A percentile compares a stretch with the other conserved stretches of the same genome.
Conservation (phyloP, 2,329 filamentous ascomycete genomes). For the Ophiostoma sp. region DNA sequence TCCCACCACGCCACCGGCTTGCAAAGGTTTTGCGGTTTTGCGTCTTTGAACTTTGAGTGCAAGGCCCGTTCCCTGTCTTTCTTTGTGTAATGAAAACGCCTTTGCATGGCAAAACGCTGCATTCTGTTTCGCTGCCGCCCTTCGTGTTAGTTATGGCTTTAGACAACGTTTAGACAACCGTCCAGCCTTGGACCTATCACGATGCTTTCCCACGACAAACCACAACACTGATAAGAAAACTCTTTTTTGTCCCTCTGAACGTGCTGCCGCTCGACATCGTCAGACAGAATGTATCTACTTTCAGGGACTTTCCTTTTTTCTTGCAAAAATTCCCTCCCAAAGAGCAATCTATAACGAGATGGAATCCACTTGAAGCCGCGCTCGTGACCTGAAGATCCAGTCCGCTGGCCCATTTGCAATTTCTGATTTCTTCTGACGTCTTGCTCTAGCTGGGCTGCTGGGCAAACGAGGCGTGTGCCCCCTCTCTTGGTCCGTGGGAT, state of each 20-base stretch:
- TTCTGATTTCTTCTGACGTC: slow-evolving; percentile 4
- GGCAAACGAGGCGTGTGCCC: too few relatives aligned
- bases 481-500: background rate
- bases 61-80: slow-evolving; percentile 14
- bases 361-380: slow-evolving; percentile 26
- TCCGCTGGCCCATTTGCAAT: slow-evolving; percentile 7
- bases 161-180: slow-evolving; percentile 30
- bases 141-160: slow-evolving; percentile 29
- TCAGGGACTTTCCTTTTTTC: background rate
- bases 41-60: background rate
- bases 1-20: slow-evolving; percentile 16
- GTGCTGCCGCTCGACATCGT: background rate
- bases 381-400: slow-evolving; percentile 23
- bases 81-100: slow-evolving; percentile 24
- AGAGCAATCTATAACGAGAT: slow-evolving; percentile 29
- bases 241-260: background rate
- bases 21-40: background rate
- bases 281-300: background rate
- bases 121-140: slow-evolving; percentile 25
- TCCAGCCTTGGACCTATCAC: slow-evolving; percentile 30
- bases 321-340: background rate
- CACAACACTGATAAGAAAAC: slow-evolving; percentile 11
- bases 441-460: background rate
- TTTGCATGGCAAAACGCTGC: slow-evolving; percentile 1
- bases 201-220: slow-evolving; percentile 15